phyloP scores from a whole-genome alignment of 768 basidiomycete species.

The Leccinum ochraceum region DNA sequence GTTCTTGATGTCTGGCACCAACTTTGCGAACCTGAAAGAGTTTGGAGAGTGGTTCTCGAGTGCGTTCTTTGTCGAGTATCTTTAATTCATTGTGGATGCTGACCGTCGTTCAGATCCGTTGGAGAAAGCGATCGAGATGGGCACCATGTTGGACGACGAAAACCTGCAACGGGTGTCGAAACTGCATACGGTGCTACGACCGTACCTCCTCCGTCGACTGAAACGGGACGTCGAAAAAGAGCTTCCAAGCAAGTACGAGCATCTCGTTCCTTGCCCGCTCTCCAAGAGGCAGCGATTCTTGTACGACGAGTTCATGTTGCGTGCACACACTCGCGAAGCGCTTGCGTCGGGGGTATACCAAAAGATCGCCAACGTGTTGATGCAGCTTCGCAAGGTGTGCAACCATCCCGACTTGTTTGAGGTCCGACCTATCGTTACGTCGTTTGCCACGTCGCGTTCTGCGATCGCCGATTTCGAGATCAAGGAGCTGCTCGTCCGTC shows the following conservation, averaged over 20 bases:
- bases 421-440: slow-evolving; percentile 80
- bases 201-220: slow-evolving; percentile 92
- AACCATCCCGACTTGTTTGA: slow-evolving; percentile 94
- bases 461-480: slow-evolving; percentile 80
- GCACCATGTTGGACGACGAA: slow-evolving; percentile 73
- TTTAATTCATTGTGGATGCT: background rate
- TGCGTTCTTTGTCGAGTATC: slow-evolving; percentile 41
- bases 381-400: slow-evolving; percentile 97
- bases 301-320: slow-evolving; percentile 95
- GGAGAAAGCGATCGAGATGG: slow-evolving; percentile 92
- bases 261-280: slow-evolving; percentile 82
- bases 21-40: slow-evolving; percentile 90
- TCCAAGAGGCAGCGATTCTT: slow-evolving; percentile 94
- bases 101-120: slow-evolving; percentile 70
- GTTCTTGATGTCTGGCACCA: slow-evolving; percentile 87
- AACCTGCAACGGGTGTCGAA: slow-evolving; percentile 82
- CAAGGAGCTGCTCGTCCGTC: slow-evolving; percentile 84
- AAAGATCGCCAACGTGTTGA: slow-evolving; percentile 91
- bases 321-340: slow-evolving; percentile 80
- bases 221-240: slow-evolving; percentile 98
- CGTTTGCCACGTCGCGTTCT: slow-evolving; percentile 72
- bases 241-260: slow-evolving; percentile 91
- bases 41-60: slow-evolving; percentile 98
- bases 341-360: slow-evolving; percentile 84
- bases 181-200: slow-evolving; percentile 92